phyloP scores from a whole-genome alignment of 139 green algal species.

The Haematococcus lacustris region DNA sequence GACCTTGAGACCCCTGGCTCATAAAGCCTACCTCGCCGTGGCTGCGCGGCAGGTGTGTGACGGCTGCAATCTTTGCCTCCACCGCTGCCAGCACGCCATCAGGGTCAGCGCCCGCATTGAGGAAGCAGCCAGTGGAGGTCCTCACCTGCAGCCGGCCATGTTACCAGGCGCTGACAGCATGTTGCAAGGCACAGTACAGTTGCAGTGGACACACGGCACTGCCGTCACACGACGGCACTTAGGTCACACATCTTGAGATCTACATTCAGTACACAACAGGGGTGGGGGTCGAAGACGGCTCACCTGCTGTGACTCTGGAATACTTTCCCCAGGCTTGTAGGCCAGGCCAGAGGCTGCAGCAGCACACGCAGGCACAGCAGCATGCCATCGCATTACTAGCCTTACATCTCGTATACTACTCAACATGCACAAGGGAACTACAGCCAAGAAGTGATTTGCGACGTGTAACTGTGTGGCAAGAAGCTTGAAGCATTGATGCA shows the following conservation, averaged over 20 bases:
- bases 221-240: neutral
- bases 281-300: neutral
- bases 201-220: neutral
- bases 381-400: no score
- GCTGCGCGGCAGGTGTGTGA: slow-evolving; percentile 26
- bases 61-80: slow-evolving; percentile 36
- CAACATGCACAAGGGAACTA: no score
- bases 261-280: neutral
- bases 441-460: no score
- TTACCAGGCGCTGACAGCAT: neutral
- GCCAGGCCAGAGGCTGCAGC: slow-evolving; percentile 23
- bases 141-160: slow-evolving; percentile 8
- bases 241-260: neutral
- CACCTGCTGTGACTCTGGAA: neutral
- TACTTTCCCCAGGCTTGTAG: slow-evolving; percentile 9
- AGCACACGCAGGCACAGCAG: no score
- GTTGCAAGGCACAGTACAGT: neutral
- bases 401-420: no score
- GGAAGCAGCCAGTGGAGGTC: slow-evolving; percentile 34
- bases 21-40: slow-evolving; percentile 26
- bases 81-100: slow-evolving; percentile 22
- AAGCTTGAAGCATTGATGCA: no score
- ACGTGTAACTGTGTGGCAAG: no score
- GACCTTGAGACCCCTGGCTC: neutral
- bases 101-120: slow-evolving; percentile 12